Evolutionary conservation across 305 asterid genomes (phyloP).

Genomic region (Fraxinus nigra): DNA sequence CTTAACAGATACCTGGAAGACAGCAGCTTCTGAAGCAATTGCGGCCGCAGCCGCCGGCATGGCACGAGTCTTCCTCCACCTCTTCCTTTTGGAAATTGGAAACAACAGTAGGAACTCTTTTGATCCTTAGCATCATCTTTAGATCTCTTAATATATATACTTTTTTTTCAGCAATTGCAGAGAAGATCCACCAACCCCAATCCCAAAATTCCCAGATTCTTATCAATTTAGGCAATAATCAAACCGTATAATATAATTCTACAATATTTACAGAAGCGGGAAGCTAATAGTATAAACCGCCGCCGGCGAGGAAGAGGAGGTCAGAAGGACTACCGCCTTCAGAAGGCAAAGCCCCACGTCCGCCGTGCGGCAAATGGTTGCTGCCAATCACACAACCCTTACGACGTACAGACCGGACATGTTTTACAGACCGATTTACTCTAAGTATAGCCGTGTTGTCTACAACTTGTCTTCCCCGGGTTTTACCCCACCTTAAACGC

Average conservation of each 20-base stretch:
- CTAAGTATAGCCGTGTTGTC: slow-evolving; percentile 86
- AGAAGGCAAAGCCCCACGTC: slow-evolving; percentile 93
- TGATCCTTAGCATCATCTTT: slow-evolving; percentile 65
- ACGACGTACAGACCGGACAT: slow-evolving; percentile 72
- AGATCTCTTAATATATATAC: slow-evolving; percentile 8
- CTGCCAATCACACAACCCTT: slow-evolving; percentile 66
- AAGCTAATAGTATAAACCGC: slow-evolving; percentile 44
- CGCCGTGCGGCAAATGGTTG: slow-evolving; percentile 97
- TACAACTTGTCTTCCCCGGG: slow-evolving; percentile 55
- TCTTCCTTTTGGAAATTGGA: slow-evolving; percentile 86
- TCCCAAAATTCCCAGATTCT: neutral
- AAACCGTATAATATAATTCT: neutral
- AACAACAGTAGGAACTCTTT: slow-evolving; percentile 90
- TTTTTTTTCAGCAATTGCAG: neutral
- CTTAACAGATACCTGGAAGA: slow-evolving; percentile 52
- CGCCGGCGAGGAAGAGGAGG: slow-evolving; percentile 99
- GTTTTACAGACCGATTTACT: slow-evolving; percentile 44
- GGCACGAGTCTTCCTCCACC: slow-evolving; percentile 45
- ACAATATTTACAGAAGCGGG: neutral
- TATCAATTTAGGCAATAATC: neutral
- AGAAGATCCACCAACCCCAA: neutral
- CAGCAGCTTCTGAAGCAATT: slow-evolving; percentile 83
- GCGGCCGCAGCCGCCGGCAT: slow-evolving; percentile 77
- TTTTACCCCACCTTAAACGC: slow-evolving; percentile 32
- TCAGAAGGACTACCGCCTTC: slow-evolving; percentile 99